phyloP scores from a whole-genome alignment of 768 basidiomycete genomes.

The Russula abietina region DNA sequence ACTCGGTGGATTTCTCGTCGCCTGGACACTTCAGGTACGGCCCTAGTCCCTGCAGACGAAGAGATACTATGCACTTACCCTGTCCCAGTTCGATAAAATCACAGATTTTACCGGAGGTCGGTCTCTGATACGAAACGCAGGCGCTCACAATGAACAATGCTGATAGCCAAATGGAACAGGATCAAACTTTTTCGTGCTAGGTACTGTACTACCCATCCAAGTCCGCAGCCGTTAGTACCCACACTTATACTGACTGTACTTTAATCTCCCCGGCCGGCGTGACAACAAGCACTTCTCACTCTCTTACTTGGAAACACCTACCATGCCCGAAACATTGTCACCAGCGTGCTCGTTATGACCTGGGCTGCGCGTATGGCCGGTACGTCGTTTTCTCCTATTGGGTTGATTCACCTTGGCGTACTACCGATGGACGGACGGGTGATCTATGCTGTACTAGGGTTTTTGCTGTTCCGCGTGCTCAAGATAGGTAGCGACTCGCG shows the following conservation, averaged over 20 bases:
- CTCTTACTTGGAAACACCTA: slow-evolving; percentile 57
- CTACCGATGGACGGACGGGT: too few species aligned
- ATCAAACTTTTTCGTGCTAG: slow-evolving; percentile 59
- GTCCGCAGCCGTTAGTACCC: too few species aligned
- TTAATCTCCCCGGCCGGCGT: too few species aligned
- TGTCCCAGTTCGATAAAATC: slow-evolving; percentile 7
- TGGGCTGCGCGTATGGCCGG: slow-evolving; percentile 60
- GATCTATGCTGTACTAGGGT: slow-evolving; percentile 38
- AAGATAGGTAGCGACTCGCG: slow-evolving; percentile 60
- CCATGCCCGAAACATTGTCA: slow-evolving; percentile 52
- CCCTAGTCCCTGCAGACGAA: not conserved
- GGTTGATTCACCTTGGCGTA: not conserved
- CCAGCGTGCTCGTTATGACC: slow-evolving; percentile 54
- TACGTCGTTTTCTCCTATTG: slow-evolving; percentile 18
- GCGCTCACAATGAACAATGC: too few species aligned
- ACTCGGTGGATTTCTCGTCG: slow-evolving; percentile 54
- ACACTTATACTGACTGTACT: too few species aligned
- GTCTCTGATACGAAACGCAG: not conserved
- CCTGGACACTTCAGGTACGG: slow-evolving; percentile 50
- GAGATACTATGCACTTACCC: not conserved
- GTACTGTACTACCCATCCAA: slow-evolving; percentile 33
- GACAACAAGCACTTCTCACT: slow-evolving; percentile 47
- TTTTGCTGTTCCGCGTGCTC: slow-evolving; percentile 63
- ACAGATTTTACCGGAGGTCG: slow-evolving; percentile 9
- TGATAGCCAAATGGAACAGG: not conserved